Percentiles rank a stretch among this genome's conserved stretches.
These are phyloP conservation scores for Torulaspora quercuum DNA, from an alignment of 805 yeast species.

Conservation along the genomic window DNA sequence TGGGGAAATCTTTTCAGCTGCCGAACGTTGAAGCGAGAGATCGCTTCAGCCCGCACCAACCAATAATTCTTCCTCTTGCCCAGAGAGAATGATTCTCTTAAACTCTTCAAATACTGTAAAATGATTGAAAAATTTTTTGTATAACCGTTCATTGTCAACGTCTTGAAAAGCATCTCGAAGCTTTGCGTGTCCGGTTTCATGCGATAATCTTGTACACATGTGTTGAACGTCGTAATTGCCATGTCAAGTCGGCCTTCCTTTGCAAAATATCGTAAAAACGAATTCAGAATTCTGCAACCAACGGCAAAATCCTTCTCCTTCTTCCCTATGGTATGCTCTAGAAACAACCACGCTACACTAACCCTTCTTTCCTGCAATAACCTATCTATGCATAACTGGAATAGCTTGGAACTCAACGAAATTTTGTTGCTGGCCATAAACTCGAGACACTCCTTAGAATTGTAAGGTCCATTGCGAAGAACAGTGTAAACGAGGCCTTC, in stretches of 20 bases:
- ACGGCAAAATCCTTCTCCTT: slow-evolving; percentile 13
- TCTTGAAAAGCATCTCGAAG: slow-evolving; percentile 37
- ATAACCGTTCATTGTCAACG: slow-evolving; percentile 36
- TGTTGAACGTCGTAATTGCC: slow-evolving; percentile 34
- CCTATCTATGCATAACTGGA: slow-evolving; percentile 29
- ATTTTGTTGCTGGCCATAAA: slow-evolving; percentile 28
- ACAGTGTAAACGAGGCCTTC: slow-evolving; percentile 28
- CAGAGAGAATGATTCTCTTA: slow-evolving; percentile 9
- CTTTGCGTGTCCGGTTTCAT: slow-evolving; percentile 34
- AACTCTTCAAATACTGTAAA: slow-evolving; percentile 26
- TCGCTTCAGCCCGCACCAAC: slow-evolving; percentile 28
- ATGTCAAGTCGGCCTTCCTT: slow-evolving; percentile 38
- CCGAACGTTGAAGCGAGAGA: slow-evolving; percentile 25
- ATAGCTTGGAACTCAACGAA: slow-evolving; percentile 26
- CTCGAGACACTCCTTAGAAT: slow-evolving; percentile 23
- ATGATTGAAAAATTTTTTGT: slow-evolving; percentile 27
- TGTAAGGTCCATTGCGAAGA: slow-evolving; percentile 22
- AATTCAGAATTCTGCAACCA: slow-evolving; percentile 29
- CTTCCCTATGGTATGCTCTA: slow-evolving; percentile 19
- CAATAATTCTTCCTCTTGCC: slow-evolving; percentile 23
- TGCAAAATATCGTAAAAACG: slow-evolving; percentile 34
- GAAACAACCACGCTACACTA: slow-evolving; percentile 33
- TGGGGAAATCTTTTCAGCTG: slow-evolving; percentile 8
- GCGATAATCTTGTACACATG: slow-evolving; percentile 27
- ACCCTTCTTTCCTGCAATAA: slow-evolving; percentile 31